Evolutionary conservation across 1,284 basidiomycete species (phyloP), one percentile per base, ranked within the genome.

Genomic region (Tylopilus sp.): DNA sequence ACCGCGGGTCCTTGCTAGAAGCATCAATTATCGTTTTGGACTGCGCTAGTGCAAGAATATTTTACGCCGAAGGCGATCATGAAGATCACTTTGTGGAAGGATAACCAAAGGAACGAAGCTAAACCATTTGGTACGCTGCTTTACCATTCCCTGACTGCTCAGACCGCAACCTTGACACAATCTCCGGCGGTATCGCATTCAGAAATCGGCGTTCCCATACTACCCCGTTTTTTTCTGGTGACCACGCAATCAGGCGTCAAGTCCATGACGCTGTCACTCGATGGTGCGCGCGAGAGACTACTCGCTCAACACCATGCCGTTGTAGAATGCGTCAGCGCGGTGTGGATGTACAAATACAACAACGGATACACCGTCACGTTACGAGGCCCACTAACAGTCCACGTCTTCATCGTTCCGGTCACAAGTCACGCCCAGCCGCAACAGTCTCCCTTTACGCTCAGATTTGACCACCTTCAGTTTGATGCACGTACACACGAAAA

Each of bases 151-250:
- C 18, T 30, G 50, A 34, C 33, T 47, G 30, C 45, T 37, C n/a
- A 1, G 29, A 45, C 43, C 28, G 16, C 36, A 46, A 38, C 28
- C 30, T 34, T 51, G 41, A 53, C 43, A 38, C 56, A 52, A 51
- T 55, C 51, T 41, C 48, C 44, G 44, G 49, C 34, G 46, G 23
- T 31, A 39, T 44, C 45, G 40, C 46, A 44, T 51, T 41, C 63
- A 89, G 88, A 89, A 69, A 86, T 90, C 52, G 80, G 79, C 41
- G 76, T 81, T 39, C 81, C 83, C 21, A 86, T 89, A 50, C 71
- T 90, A 28, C 82, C 87, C n/a, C 81, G 86, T 31, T 89, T 89
- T 68, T 88, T 90, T 70, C 76, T 88, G 26, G 84, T 88, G 21
- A 89, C 86, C 0, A 82, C 81, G 4, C 84, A 88, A 61, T 87